Conservation (phyloP, 1,139 yeast genomes). For the Geotrichum macrosporum region DNA sequence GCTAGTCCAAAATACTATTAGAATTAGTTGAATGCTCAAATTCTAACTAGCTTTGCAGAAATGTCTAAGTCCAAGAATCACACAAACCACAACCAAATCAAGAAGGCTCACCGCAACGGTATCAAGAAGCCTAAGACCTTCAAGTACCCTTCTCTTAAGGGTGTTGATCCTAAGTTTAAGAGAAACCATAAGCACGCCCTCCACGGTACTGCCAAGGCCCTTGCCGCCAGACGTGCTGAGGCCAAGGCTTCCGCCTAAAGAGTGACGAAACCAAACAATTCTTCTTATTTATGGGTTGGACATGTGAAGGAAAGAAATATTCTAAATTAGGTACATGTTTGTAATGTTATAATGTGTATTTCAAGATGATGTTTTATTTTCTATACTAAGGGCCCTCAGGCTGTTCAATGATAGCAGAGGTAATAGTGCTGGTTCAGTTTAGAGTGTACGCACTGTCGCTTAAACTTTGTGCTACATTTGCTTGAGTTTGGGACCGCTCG, state of each 20-base stretch:
- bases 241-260: slow-evolving; percentile 15
- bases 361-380: not conserved
- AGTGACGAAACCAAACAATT: slow-evolving; percentile 8
- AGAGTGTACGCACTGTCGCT: no score
- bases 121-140: slow-evolving; percentile 97
- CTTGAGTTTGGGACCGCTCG: no score
- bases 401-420: no score
- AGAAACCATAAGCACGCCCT: slow-evolving; percentile 98
- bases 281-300: slow-evolving; percentile 8
- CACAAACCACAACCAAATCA: slow-evolving; percentile 99
- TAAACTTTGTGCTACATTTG: no score
- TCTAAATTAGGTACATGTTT: not conserved
- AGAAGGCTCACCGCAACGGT: slow-evolving; percentile 99
- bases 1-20: no score
- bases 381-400: not conserved
- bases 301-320: not conserved
- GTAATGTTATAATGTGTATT: not conserved
- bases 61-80: slow-evolving; percentile 73
- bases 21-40: not conserved
- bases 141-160: slow-evolving; percentile 98
- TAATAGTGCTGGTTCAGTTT: no score
- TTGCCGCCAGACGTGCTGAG: slow-evolving; percentile 47
- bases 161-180: slow-evolving; percentile 98
- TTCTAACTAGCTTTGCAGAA: slow-evolving; percentile 13
- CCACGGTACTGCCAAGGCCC: slow-evolving; percentile 94